These are phyloP conservation scores for Aspergillus versicolor DNA, from an alignment of 2,329 filamentous ascomycete genomes.

Conservation along the genomic window DNA sequence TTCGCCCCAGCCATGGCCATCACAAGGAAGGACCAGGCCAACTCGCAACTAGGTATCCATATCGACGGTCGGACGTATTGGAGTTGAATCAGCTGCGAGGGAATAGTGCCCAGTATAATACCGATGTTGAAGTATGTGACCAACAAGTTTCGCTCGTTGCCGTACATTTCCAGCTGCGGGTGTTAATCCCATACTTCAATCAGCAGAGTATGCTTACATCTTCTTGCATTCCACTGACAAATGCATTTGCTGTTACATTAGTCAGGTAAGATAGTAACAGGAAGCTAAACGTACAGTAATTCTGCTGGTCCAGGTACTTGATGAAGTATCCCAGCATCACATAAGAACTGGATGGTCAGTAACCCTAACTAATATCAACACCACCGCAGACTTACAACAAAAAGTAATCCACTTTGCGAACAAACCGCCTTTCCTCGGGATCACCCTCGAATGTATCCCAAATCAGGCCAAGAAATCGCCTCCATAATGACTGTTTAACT, in stretches of 20 bases:
- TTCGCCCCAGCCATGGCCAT: slow-evolving; percentile 36
- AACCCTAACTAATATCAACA: neutral
- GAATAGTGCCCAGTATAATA: neutral
- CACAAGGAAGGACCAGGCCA: slow-evolving; percentile 42
- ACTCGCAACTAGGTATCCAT: slow-evolving; percentile 42
- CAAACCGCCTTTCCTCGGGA: neutral
- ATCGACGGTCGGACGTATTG: slow-evolving; percentile 17
- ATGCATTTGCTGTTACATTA: neutral
- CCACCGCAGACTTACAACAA: neutral
- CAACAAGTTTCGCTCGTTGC: neutral
- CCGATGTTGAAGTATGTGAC: neutral
- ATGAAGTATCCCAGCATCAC: neutral
- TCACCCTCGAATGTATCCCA: neutral
- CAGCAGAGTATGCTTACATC: neutral
- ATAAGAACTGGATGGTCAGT: neutral
- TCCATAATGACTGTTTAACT: neutral
- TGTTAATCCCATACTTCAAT: neutral
- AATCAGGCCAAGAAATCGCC: neutral
- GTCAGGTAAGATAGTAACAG: neutral
- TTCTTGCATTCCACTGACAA: neutral
- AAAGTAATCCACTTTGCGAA: neutral
- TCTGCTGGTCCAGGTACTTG: neutral
- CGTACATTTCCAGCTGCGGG: neutral
- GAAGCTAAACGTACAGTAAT: neutral
- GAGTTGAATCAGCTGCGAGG: neutral